Evolutionary conservation across 305 asterid genomes (phyloP), one percentile per base, ranked within the genome.

Genomic region (Fraxinus baroniana): DNA sequence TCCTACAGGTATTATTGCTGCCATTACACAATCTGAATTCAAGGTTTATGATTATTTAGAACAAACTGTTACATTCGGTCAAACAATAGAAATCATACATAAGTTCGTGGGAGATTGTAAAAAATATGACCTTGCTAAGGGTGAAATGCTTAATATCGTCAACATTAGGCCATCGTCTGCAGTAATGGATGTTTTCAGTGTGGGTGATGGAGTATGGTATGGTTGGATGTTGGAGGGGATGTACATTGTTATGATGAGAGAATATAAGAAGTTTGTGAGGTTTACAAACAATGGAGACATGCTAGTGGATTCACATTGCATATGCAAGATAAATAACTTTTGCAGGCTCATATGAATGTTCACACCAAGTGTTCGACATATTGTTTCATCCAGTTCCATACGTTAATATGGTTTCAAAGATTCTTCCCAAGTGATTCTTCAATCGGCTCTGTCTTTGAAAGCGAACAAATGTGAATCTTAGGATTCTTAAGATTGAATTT

Each of bases 1-100:
- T 84, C 92, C 92, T 66, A 86, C 97, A 3, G 93, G 94, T 30
- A 88, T 87, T 81, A 85, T 92, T 78, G 90, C 93, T 33, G 79
- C 94, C 0, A 86, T 94, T 0, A 81, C 89, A 0, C 90, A 88
- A 32, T 93, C 92, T 52, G 99, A 95, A 85, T 94, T 87, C 88
- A 92, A 94, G 98, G 98, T 92, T 64, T 90, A 83, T 75, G 98
- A 93, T 87, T 95, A 93, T 85, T 84, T 94, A 60, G 97, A 91
- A 82, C 84, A 87, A 77, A 90, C 91, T 24, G 83, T 86, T 74
- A 97, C 97, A 60, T 87, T 89, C 88, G 86, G 79, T 82, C 98
- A 94, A 86, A 90, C 96, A 3, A 87, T 88, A 87, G 93, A 92
- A 7, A 37, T 74, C 1, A 80, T 91, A 66, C 55, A 33, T 26